Evolutionary conservation across 164 flowering plant genomes (phyloP).

Genomic region (Houttuynia cordata): DNA sequence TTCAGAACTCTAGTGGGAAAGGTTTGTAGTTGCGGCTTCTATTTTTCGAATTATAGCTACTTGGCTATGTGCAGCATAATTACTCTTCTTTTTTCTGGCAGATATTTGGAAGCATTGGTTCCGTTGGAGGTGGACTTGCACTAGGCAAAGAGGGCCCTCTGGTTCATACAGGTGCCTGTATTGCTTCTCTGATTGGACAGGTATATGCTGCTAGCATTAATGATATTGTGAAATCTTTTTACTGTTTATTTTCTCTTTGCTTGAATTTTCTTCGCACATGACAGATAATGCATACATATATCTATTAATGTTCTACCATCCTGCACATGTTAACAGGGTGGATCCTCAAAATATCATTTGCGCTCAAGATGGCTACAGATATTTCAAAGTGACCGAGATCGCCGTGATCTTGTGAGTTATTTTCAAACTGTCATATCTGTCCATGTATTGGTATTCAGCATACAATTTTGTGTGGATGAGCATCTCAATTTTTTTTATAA

Average conservation of each 20-base stretch:
- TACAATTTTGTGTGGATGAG: too few relatives aligned
- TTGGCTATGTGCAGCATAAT: not conserved
- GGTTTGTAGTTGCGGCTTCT: slow-evolving; percentile 25
- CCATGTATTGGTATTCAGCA: too few relatives aligned
- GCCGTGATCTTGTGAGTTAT: slow-evolving; percentile 93
- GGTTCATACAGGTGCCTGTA: slow-evolving; percentile 98
- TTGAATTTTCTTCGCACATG: not conserved
- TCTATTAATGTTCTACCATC: not conserved
- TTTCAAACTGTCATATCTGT: not conserved
- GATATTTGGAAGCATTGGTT: slow-evolving; percentile 99
- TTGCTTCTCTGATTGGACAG: slow-evolving; percentile 97
- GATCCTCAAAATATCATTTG: slow-evolving; percentile 91
- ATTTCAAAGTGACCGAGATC: slow-evolving; percentile 88
- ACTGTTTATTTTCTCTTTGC: not conserved
- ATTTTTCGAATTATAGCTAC: not conserved
- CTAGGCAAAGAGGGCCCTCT: slow-evolving; percentile 99
- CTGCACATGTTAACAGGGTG: slow-evolving; percentile 46
- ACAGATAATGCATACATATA: not conserved
- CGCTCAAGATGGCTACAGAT: slow-evolving; percentile 78
- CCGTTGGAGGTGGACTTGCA: slow-evolving; percentile 98
- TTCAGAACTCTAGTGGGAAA: slow-evolving; percentile 95
- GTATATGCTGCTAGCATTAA: slow-evolving; percentile 18
- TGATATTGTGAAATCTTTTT: too few relatives aligned
- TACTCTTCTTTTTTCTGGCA: slow-evolving; percentile 13
- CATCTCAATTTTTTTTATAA: too few relatives aligned